A percentile compares a stretch with the other conserved stretches of the same genome.
These are phyloP conservation scores for Trametes elegans DNA, from an alignment of 768 basidiomycete genomes.

Conservation along the genomic window DNA sequence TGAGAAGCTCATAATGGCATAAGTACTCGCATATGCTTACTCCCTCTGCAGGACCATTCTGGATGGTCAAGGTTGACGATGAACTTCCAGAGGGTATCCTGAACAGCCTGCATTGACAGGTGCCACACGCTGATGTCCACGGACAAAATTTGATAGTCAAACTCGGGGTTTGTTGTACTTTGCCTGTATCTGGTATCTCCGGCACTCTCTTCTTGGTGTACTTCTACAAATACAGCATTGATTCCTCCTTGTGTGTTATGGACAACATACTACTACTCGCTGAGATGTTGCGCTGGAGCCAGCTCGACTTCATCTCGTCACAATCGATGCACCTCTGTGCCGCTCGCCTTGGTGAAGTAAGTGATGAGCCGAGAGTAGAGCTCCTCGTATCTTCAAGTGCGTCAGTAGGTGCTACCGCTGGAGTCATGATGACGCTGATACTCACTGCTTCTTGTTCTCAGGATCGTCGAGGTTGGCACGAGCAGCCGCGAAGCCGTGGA, in stretches of 20 bases:
- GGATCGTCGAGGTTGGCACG: slow-evolving; percentile 52
- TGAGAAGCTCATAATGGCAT: too few species aligned
- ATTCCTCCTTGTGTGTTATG: too few species aligned
- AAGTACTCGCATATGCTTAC: too few species aligned
- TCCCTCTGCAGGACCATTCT: slow-evolving; percentile 56
- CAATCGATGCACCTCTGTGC: neutral
- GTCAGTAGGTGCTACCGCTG: neutral
- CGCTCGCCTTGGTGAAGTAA: slow-evolving; percentile 43
- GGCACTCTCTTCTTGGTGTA: neutral
- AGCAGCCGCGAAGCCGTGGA: slow-evolving; percentile 67
- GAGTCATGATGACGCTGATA: slow-evolving; percentile 2
- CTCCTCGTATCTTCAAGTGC: slow-evolving; percentile 43
- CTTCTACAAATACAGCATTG: neutral
- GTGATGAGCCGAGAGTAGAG: slow-evolving; percentile 51
- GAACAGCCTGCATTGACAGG: slow-evolving; percentile 11
- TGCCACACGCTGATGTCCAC: too few species aligned
- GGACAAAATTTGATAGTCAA: neutral
- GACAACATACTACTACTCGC: too few species aligned
- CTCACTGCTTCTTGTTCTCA: slow-evolving; percentile 58
- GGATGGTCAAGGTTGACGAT: slow-evolving; percentile 58
- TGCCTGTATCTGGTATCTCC: too few species aligned
- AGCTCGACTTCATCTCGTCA: too few species aligned
- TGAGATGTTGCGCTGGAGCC: too few species aligned
- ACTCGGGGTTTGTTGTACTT: too few species aligned
- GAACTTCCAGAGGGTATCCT: slow-evolving; percentile 26